Evolutionary conservation across 768 basidiomycete species (phyloP).

Genomic region (Arthromyces matolae): DNA sequence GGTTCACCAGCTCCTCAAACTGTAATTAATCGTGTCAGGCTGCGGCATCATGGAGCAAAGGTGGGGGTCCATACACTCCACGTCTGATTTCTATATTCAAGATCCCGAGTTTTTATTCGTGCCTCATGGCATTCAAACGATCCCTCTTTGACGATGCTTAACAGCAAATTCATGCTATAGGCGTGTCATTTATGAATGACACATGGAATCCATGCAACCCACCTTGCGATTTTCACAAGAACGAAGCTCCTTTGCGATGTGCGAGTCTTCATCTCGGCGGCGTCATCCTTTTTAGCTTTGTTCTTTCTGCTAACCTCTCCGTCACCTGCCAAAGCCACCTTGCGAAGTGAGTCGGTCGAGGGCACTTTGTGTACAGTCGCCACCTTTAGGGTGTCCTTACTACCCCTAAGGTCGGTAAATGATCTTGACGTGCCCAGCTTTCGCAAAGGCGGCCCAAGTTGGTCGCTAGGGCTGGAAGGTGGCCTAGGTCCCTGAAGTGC

Average conservation of each 20-base stretch:
- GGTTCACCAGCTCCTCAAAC: slow-evolving; percentile 78
- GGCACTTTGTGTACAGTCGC: slow-evolving; percentile 34
- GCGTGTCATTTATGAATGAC: not conserved
- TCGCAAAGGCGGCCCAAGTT: slow-evolving; percentile 40
- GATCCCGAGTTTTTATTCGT: slow-evolving; percentile 71
- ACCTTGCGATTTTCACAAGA: slow-evolving; percentile 72
- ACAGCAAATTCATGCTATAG: slow-evolving; percentile 59
- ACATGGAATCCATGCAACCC: slow-evolving; percentile 1
- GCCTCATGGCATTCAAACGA: slow-evolving; percentile 83
- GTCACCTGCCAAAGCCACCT: slow-evolving; percentile 12
- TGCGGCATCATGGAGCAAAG: not conserved
- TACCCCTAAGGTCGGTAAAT: slow-evolving; percentile 62
- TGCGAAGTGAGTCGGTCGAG: slow-evolving; percentile 37
- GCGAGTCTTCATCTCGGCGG: slow-evolving; percentile 77
- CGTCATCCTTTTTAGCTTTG: slow-evolving; percentile 62
- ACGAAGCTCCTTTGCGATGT: slow-evolving; percentile 84
- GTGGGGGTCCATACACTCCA: slow-evolving; percentile 58
- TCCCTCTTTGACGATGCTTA: slow-evolving; percentile 79
- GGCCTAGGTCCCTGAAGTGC: slow-evolving; percentile 23
- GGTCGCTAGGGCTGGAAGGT: not conserved
- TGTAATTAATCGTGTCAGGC: slow-evolving; percentile 24
- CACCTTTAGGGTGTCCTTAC: slow-evolving; percentile 21
- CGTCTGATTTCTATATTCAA: slow-evolving; percentile 80
- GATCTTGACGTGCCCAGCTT: slow-evolving; percentile 61
- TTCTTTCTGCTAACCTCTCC: slow-evolving; percentile 25